These are phyloP conservation scores for Globisporangium yorkense DNA, from an alignment of 352 stramenopile species.

Conservation along the genomic window DNA sequence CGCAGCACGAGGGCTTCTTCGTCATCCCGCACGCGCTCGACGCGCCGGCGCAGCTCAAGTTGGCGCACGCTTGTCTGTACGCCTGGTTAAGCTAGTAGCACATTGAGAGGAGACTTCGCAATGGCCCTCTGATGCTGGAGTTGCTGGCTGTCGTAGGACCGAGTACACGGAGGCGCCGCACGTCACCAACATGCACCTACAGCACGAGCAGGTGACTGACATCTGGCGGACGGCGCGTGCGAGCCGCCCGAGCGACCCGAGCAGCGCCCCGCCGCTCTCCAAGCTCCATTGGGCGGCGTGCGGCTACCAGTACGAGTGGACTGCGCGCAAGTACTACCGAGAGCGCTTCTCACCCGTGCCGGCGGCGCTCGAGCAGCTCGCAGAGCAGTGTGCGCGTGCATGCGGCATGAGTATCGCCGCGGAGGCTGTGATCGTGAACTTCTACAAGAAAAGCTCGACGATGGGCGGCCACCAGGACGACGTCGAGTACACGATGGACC, in stretches of 20 bases:
- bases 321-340: constrained; percentile 54
- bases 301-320: constrained; percentile 84
- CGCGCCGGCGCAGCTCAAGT: constrained; percentile 35
- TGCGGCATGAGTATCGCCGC: constrained; percentile 47
- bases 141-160: constrained; percentile 20
- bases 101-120: background rate
- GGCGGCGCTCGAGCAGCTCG: constrained; percentile 34
- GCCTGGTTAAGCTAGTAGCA: background rate
- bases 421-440: constrained; percentile 81
- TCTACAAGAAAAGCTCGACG: constrained; percentile 68
- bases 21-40: constrained; percentile 59
- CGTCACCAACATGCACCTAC: constrained; percentile 73
- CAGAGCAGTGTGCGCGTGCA: constrained; percentile 29
- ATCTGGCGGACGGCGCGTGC: constrained; percentile 50
- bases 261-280: constrained; percentile 31
- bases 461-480: constrained; percentile 84
- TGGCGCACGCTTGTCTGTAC: constrained; percentile 59
- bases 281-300: constrained; percentile 71
- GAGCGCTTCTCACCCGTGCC: constrained; percentile 53
- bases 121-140: background rate
- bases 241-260: constrained; percentile 30
- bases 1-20: constrained; percentile 52
- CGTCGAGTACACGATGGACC: constrained; percentile 79
- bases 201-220: constrained; percentile 35
- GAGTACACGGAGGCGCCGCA: constrained; percentile 69